Evolutionary conservation across 108 stramenopile species (phyloP), one percentile per base, ranked within the genome.

Genomic region (Schizochytrium sp.): DNA sequence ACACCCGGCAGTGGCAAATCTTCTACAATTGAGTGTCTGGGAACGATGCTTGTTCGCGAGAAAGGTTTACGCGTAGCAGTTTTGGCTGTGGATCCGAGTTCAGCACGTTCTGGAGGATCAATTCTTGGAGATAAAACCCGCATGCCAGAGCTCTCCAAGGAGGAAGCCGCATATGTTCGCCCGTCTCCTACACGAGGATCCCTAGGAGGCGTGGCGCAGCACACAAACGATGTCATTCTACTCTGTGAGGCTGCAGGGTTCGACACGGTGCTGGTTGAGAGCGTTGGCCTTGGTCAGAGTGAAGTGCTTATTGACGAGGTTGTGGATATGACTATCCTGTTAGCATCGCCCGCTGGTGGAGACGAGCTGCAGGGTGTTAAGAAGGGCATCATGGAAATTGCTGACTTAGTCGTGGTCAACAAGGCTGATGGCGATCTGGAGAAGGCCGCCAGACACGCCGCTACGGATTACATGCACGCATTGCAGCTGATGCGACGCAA

Each of bases 91-190:
- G 98, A 98, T 92, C 98, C 98, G 3, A 96, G 96, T 5, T 97
- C 96, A 3, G 89, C 90, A 56, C 89, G 95, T 5, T 96, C 95
- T 5, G 99, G 98, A 5, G 98, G 99, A 4, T 97, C 96, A n/a
- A 98, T 99, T 61, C 92, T 99, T 46, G 98, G 98, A 13, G 99
- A 99, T 90, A 98, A 97, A 88, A 99, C 99, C 1, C 95, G 99
- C 47, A 99, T 99, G 99, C 90, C 94, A 12, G 92, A 95, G 90
- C 94, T 99, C 42, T 95, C 96, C 3, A 91, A 93, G 46, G 92
- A 97, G 87, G 92, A 61, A 38, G 44, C 49, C 19, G 97, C 97
- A 5, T 98, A 96, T 91, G 95, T 99, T 53, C 95, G 99, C 44
- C 98, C 98, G 13, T 97, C 97, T 7, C 97, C 98, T 3, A 95